Evolutionary conservation across 148 eudicot genomes (phyloP).

Genomic region (Limonium bicolor): DNA sequence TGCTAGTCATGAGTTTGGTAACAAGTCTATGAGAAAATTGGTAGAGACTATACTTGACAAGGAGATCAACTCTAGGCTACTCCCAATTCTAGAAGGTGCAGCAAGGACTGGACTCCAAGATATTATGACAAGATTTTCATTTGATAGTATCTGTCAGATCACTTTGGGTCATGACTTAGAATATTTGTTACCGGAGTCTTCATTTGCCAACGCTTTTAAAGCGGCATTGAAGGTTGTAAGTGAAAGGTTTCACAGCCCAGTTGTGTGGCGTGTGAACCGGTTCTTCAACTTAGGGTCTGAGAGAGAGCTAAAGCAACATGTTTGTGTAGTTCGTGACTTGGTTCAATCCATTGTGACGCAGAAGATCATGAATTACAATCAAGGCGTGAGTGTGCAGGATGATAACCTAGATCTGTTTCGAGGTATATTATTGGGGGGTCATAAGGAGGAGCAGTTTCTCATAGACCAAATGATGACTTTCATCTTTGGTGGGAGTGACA

Average conservation of each 20-base stretch:
- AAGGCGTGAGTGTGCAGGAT: not conserved
- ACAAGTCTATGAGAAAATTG: constrained; percentile 21
- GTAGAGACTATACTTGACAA: constrained; percentile 23
- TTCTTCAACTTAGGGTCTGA: not conserved
- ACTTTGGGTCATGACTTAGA: too few species aligned
- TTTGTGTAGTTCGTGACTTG: not conserved
- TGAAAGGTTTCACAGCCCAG: constrained; percentile 2
- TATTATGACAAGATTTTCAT: constrained; percentile 15
- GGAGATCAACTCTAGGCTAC: constrained; percentile 20
- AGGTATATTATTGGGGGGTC: constrained; percentile 5
- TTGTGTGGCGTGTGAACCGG: not conserved
- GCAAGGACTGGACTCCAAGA: constrained; percentile 12
- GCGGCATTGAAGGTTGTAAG: not conserved
- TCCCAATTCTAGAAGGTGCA: constrained; percentile 17
- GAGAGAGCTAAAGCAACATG: not conserved
- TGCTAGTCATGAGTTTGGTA: constrained; percentile 30
- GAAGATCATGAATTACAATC: not conserved
- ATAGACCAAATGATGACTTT: constrained; percentile 10
- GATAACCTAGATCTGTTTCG: constrained; percentile 7
- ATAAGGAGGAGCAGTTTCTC: not conserved
- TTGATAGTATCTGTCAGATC: constrained; percentile 15
- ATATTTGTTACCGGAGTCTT: constrained; percentile 1
- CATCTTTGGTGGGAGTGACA: constrained; percentile 13
- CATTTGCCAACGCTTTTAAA: constrained; percentile 6
- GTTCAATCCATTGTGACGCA: not conserved